Base-by-base conservation (phyloP, 2,329 filamentous ascomycete species). In the Passalora sequoiae region DNA sequence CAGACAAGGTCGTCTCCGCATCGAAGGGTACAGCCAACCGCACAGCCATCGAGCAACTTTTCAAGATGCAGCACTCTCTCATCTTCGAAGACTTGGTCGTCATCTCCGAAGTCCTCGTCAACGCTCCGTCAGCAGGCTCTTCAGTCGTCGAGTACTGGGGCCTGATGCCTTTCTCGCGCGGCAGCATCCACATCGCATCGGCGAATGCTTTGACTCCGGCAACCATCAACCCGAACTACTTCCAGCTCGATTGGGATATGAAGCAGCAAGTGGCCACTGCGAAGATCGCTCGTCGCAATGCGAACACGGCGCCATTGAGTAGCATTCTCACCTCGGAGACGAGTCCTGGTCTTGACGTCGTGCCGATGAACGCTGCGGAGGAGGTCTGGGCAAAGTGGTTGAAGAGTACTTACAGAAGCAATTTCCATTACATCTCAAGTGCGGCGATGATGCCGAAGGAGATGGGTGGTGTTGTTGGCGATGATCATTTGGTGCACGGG, bases 241-340 rank as follows among this genome's bases (percentile, higher is more conserved):
- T 62, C n/a, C 55, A 50, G 21, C 45, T 56, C 21, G 59, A 63
- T 35, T 45, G 53, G 12, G 52, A 57, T 17, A 42, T 61, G 8
- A 59, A 62, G 10, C 48, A 53, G 49, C 33, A 46, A 46, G 43
- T 43, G 28, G 45, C 56, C 17, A 51, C 59, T n/a, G 31, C 41
- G 12, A 10, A 37, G 15, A 39, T 41, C 9, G 24, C 41, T 29
- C 20, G 48, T 16, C 10, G 20, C 16, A 38, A 38, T 9, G 38
- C 45, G 16, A 43, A 38, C 13, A 43, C 41, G 6, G 31, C 49
- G 1, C 46, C 49, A 3, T 4, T 57, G 60, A 25, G 53, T 53
- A 50, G 55, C 13, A 58, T 65, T 29, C 38, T 44, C 1, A 55
- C 60, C 0, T 45, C 59, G 0, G 66, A 69, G 42, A 48, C n/a